Base-by-base conservation (phyloP, 2,329 filamentous ascomycete genomes). In the Aureobasidium leucospermi region DNA sequence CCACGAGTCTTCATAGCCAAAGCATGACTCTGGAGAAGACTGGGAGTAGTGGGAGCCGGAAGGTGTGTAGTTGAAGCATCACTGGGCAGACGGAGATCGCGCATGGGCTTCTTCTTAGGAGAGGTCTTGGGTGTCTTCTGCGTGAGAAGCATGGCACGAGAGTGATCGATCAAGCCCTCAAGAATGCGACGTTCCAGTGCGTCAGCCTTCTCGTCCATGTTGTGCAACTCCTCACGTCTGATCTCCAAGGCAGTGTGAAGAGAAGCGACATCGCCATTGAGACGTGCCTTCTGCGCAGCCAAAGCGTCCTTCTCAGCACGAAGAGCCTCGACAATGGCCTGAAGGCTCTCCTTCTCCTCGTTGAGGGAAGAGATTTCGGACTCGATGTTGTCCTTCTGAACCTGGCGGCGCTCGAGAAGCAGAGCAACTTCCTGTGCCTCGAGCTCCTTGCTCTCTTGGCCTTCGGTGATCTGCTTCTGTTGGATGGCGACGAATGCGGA, bases 161-260 rank as follows among this genome's bases (percentile, higher is more conserved):
- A 96, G 71, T 97, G 93, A 67, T 97, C 92, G 76, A 99, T 95
- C 63, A 97, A 90, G 29, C 93, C 92, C 65, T 97, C 93, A 34
- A 99, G 78, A 65, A 99, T 96, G 29, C 94, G 86, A 56, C 92
- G 88, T 75, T 99, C 94, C 28, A 99, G 80, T 3, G 85, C 84
- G 71, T 96, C 91, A 2, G 93, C 94, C 63, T 93, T 88, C 10
- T 82, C 79, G 71, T 97, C 93, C 89, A 99, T 96, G 29, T 88
- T 82, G 47, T 90, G 85, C 61, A 99, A 84, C 75, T 97, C 94
- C 66, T 97, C 93, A 46, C 90, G 88, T 58, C 94, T 88, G 60
- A 97, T 86, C 16, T 87, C 85, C 32, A 97, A 81, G 0, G 94
- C 93, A 8, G 90, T 97, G 71, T 97, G 90, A 1, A 99, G 82